Evolutionary conservation across 1,284 basidiomycete genomes (phyloP).

Genomic region (Microbotryomycetes sp.): DNA sequence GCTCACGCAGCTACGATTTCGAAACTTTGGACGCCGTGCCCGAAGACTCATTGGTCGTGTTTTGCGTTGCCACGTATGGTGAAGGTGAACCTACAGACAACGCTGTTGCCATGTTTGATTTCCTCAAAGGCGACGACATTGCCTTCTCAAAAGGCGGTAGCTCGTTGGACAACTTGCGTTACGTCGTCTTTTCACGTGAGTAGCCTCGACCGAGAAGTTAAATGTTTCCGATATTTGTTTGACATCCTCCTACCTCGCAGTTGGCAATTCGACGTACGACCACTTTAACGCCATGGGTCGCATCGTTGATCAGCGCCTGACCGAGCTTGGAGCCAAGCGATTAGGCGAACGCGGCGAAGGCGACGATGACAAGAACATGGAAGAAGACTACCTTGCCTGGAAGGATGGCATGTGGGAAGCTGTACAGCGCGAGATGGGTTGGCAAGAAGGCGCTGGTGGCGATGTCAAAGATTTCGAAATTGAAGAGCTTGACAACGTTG

Average conservation of each 20-base stretch:
- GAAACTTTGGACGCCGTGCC: conserved; percentile 88
- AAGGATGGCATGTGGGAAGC: conserved; percentile 95
- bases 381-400: conserved; percentile 99
- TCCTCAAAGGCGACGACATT: conserved; percentile 75
- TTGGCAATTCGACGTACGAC: conserved; percentile 55
- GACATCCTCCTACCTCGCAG: neutral
- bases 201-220: neutral
- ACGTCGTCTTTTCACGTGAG: conserved; percentile 74
- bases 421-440: conserved; percentile 69
- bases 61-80: conserved; percentile 96
- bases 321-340: conserved; percentile 73
- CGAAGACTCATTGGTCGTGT: conserved; percentile 76
- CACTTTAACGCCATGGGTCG: conserved; percentile 88
- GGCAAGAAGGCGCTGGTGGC: conserved; percentile 92
- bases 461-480: conserved; percentile 94
- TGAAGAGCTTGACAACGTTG: conserved; percentile 55
- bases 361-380: conserved; percentile 99
- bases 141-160: conserved; percentile 75
- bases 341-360: conserved; percentile 92
- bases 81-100: conserved; percentile 98
- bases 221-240: neutral
- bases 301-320: conserved; percentile 66
- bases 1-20: conserved; percentile 68
- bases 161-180: conserved; percentile 79
- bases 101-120: conserved; percentile 90